phyloP scores from a whole-genome alignment of 495 filamentous ascomycete genomes.

The Umbilicaria muhlenbergii region DNA sequence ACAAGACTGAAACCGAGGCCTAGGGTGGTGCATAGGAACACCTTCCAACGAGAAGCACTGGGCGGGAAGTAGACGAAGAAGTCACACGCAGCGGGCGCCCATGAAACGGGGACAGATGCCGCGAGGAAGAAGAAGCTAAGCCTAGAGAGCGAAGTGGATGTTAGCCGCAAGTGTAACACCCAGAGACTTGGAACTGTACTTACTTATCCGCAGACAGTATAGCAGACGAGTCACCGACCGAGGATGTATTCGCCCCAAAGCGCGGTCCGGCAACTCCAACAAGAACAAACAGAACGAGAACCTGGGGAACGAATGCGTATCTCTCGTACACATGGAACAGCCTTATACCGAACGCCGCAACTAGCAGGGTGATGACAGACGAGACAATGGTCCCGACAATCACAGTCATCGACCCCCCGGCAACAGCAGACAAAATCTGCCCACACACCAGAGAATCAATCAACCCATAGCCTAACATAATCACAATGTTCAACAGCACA shows the following conservation, averaged over 20 bases:
- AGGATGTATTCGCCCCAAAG: conserved; percentile 37
- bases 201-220: conserved; percentile 7
- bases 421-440: conserved; percentile 41
- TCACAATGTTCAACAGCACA: conserved; percentile 49
- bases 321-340: conserved; percentile 61
- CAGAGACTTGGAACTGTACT: too few species aligned
- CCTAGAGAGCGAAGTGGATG: conserved; percentile 14
- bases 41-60: conserved; percentile 24
- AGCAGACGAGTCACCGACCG: conserved; percentile 19
- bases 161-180: conserved; percentile 22
- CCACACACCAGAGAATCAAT: conserved; percentile 40
- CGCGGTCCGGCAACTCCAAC: conserved; percentile 46
- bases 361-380: conserved; percentile 40
- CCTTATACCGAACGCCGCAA: conserved; percentile 60
- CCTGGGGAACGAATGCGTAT: conserved; percentile 46
- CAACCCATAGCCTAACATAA: conserved; percentile 54
- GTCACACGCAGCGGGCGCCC: conserved; percentile 33
- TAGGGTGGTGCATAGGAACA: conserved; percentile 25
- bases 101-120: conserved; percentile 34
- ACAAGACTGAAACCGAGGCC: conserved; percentile 31
- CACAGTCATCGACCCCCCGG: conserved; percentile 40
- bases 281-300: conserved; percentile 45
- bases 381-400: conserved; percentile 55
- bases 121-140: conserved; percentile 45
- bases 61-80: conserved; percentile 38